A percentile compares a stretch with the other conserved stretches of the same genome.
Conservation (phyloP, 306 rosid species). For the Carpinus viminea region DNA sequence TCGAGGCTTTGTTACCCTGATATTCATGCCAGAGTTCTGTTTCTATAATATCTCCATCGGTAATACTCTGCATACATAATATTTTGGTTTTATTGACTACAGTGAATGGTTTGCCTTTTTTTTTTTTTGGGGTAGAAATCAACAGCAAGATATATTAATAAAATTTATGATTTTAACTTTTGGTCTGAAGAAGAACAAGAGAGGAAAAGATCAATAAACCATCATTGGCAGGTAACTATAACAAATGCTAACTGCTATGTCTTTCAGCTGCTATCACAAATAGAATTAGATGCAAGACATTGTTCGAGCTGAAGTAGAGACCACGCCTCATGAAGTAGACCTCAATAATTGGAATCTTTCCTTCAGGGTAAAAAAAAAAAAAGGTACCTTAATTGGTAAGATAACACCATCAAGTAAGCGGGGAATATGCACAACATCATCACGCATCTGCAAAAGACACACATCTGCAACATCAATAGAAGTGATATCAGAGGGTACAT, state of each 20-base stretch:
- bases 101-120: not conserved
- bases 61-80: slow-evolving; percentile 32
- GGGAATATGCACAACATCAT: slow-evolving; percentile 10
- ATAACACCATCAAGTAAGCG: slow-evolving; percentile 30
- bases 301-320: not conserved
- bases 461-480: slow-evolving; percentile 31
- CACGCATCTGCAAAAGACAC: slow-evolving; percentile 34
- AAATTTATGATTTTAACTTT: not conserved
- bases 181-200: not conserved
- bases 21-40: slow-evolving; percentile 46
- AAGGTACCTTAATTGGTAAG: slow-evolving; percentile 41
- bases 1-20: not conserved
- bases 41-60: slow-evolving; percentile 36
- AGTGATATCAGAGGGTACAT: not conserved
- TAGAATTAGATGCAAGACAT: not conserved
- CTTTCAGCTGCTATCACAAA: no score
- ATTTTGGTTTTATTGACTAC: not conserved
- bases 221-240: not conserved
- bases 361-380: no score
- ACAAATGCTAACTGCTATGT: not conserved
- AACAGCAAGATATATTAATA: not conserved
- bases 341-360: no score
- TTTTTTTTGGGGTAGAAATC: not conserved
- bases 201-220: not conserved
- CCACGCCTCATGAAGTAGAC: no score